Percentiles rank a stretch among this genome's conserved stretches.
These are phyloP conservation scores for Rhododendron griersonianum DNA, from an alignment of 148 eudicot genomes.

Conservation along the genomic window DNA sequence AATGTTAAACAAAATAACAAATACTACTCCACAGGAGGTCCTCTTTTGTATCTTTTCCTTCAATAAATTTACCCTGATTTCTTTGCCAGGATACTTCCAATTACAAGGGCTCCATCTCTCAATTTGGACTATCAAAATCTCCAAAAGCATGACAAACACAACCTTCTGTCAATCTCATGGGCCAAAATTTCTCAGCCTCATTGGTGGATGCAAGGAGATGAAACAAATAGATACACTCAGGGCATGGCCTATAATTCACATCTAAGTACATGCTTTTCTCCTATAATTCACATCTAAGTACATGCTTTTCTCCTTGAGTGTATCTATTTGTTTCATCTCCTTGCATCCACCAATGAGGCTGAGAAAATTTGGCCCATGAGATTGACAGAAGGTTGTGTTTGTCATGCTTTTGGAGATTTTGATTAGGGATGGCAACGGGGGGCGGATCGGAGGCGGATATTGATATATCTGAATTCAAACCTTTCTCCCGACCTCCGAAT, in stretches of 20 bases:
- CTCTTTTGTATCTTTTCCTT: not conserved
- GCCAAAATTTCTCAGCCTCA: not conserved
- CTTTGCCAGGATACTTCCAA: not conserved
- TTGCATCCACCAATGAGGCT: not conserved
- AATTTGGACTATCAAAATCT: not conserved
- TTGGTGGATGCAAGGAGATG: constrained; percentile 1
- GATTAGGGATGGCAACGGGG: not conserved
- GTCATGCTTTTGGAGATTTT: not conserved
- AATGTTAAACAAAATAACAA: no score
- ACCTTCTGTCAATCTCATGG: not conserved
- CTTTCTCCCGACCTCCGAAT: no score
- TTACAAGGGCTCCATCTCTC: not conserved
- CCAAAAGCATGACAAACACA: not conserved
- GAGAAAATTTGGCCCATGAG: not conserved
- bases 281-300: no score
- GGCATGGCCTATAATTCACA: not conserved
- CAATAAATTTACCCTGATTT: not conserved
- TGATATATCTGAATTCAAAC: no score
- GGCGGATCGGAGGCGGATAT: no score
- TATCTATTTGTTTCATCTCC: constrained; percentile 1
- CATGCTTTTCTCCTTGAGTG: not conserved
- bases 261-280: not conserved
- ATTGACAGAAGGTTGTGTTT: not conserved
- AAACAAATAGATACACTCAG: not conserved
- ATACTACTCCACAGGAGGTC: not conserved